Base-by-base conservation (phyloP, 2,329 filamentous ascomycete species). In the Fusarium albidum region DNA sequence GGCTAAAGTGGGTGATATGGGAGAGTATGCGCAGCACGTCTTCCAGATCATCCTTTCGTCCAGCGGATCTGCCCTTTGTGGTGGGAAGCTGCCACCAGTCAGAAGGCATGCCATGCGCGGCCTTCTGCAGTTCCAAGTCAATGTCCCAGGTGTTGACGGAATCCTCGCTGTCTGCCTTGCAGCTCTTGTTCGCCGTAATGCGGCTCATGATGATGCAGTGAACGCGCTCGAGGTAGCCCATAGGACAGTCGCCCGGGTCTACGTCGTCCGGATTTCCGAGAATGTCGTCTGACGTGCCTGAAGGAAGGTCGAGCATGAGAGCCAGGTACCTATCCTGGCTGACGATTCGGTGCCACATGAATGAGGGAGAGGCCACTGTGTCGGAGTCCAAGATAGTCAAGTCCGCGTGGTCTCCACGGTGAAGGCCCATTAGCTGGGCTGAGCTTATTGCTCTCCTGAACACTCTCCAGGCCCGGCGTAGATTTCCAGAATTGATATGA, bases 171-270 rank as follows among this genome's bases (percentile, higher is more conserved):
- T 21, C 21, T 21, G 21, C 21, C 15, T n/a, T 42, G 1, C 11
- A 15, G 10, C 27, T 14, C 7, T 27, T 29, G 12, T 15, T 31
- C 5, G 39, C 39, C 6, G 27, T 31, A 26, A 42, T 42, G 7
- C 39, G 39, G 13, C 39, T 18, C 39, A 42, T 42, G 8, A 42
- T 42, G 27, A 42, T 31, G 13, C 39, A 42, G 12, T 42, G 39
- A 8, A 42, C 18, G n/a, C 39, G 39, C 12, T 42, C 39, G 29
- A 42, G 39, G 28, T 42, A 42, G n/a, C 15, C 39, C 39, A 42
- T 42, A 9, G 39, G 39, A 29, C 39, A 42, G 14, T 31, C 39
- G 8, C 31, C 17, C 3, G n/a, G 13, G 27, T 15, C 7, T 13
- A 42, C 6, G 31, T 42, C 39, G 5, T 29, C 27, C 7, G 13